Evolutionary conservation across 23 red algal species (phyloP).

Genomic region (Agarophyton chilense): DNA sequence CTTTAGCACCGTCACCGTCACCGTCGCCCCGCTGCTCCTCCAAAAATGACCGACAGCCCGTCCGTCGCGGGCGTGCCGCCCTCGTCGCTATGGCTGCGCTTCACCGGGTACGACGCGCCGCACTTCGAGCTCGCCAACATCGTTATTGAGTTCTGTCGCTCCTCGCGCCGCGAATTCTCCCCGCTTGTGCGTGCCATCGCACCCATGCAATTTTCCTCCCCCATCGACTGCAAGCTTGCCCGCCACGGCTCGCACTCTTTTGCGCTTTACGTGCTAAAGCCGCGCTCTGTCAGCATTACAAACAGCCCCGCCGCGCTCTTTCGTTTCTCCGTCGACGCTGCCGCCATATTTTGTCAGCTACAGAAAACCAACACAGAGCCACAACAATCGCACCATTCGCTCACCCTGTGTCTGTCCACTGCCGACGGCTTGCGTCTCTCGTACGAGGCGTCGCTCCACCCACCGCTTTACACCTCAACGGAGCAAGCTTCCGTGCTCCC

Average conservation of each 20-base stretch:
- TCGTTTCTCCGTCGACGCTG: conserved; percentile 23
- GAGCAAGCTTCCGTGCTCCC: conserved; percentile 18
- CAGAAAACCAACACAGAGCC: no score
- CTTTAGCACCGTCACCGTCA: no score
- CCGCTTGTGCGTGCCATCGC: conserved; percentile 1
- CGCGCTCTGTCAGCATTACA: background rate
- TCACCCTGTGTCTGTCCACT: background rate
- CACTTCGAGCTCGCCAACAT: background rate
- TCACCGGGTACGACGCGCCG: conserved; percentile 25
- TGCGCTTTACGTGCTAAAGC: conserved; percentile 8
- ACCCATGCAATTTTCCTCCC: background rate
- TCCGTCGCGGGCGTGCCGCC: background rate
- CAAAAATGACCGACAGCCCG: background rate
- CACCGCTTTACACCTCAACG: background rate
- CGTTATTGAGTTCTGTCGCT: conserved; percentile 2
- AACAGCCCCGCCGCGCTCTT: background rate
- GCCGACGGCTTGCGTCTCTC: background rate
- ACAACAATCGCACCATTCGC: no score
- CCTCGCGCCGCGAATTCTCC: conserved; percentile 24
- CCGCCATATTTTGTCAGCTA: no score
- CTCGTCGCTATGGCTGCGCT: conserved; percentile 1
- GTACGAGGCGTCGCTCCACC: conserved; percentile 6
- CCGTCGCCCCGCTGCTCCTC: no score
- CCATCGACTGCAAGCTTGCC: conserved; percentile 19
- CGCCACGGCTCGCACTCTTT: background rate